Base-by-base conservation (phyloP, 2,329 filamentous ascomycete species). In the Fusarium incarnatum region DNA sequence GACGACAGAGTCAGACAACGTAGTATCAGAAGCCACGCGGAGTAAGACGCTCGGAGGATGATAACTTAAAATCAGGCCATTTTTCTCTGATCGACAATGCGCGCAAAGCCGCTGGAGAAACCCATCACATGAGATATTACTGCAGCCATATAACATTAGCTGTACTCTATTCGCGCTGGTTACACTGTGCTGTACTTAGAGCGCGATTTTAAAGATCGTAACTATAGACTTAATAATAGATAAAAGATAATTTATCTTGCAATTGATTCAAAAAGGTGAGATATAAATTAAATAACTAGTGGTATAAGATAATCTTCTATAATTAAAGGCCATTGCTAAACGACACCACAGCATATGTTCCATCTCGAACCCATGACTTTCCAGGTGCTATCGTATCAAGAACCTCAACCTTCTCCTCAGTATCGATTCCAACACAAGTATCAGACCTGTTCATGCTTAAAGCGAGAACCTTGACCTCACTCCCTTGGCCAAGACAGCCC, bases 381-480 rank as follows among this genome's bases (percentile, higher is more conserved):
- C 12, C 40, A 8, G 54, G 45, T 25, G 23, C 30, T 22, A 59
- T 30, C 16, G 8, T 7, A 15, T 61, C 13, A 22, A 61, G 59
- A 15, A 18, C 25, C 16, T 61, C 20, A 22, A 61, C 59, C 15
- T 7, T 9, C 8, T 50, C 23, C 30, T 59, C 59, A 8, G 20
- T 61, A 6, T 41, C 45, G 22, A 61, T 32, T 4, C 59, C 59
- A 23, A 61, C 45, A 10, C 59, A 61, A 13, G 59, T 61, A 40
- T 60, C 59, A 1, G 54, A 59, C 13, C 59, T 61, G 40, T 61
- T 61, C 18, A 56, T 61, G 18, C 59, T 59, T 12, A 61, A 11
- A 2, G 45, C 45, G 13, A 61, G 54, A 3, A 60, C 10, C 20
- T 61, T 61, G 4, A 59, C 13, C 3, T 46, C n/a, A 32, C 59